These are phyloP conservation scores for Aspergillus novoparasiticus DNA, from an alignment of 2,329 filamentous ascomycete species.

Conservation along the genomic window DNA sequence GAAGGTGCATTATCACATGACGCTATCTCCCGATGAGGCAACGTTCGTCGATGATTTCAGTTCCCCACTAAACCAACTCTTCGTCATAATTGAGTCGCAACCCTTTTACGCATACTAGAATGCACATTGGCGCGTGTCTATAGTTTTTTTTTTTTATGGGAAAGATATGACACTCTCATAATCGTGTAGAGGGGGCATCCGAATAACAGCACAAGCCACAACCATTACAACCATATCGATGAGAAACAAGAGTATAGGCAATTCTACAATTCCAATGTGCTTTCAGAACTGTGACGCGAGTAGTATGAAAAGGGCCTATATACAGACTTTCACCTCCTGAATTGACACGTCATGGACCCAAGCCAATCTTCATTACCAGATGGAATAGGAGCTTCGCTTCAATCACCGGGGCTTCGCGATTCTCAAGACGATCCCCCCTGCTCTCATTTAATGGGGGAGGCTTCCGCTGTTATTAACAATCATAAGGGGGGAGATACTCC, in stretches of 20 bases:
- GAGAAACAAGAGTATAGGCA: background rate
- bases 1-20: conserved; percentile 4
- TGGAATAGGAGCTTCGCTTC: conserved; percentile 6
- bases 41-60: conserved; percentile 4
- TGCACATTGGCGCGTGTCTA: background rate
- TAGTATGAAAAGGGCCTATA: background rate
- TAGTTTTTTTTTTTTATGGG: background rate
- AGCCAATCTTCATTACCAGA: conserved; percentile 27
- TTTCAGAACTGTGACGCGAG: background rate
- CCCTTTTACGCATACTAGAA: background rate
- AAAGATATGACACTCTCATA: background rate
- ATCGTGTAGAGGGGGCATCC: background rate
- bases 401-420: conserved; percentile 7
- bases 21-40: conserved; percentile 4
- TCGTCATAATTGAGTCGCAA: background rate
- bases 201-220: background rate
- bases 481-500: background rate
- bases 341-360: conserved; percentile 23
- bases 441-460: background rate
- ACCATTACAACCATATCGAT: background rate
- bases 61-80: background rate
- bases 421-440: background rate
- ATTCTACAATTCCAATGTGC: conserved; percentile 3
- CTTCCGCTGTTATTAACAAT: background rate
- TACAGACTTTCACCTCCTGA: background rate